phyloP scores from a whole-genome alignment of 768 basidiomycete genomes.

The Chalciporus piperatus region DNA sequence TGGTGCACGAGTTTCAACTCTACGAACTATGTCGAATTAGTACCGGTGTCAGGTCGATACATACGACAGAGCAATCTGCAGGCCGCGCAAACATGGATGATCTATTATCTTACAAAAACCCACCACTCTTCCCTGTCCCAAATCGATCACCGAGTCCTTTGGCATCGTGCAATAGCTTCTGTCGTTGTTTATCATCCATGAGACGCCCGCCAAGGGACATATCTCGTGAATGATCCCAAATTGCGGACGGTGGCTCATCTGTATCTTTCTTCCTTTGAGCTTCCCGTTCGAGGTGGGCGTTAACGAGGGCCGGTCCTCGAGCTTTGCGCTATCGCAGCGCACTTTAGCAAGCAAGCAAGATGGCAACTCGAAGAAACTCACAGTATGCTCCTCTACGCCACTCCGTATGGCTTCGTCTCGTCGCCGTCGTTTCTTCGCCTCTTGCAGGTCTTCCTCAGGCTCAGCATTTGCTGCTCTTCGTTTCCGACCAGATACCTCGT shows the following conservation, averaged over 20 bases:
- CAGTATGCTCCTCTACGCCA: slow-evolving; percentile 80
- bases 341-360: not conserved
- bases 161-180: slow-evolving; percentile 77
- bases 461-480: slow-evolving; percentile 60
- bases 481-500: slow-evolving; percentile 92
- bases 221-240: slow-evolving; percentile 92
- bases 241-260: slow-evolving; percentile 55
- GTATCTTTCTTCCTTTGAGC: slow-evolving; percentile 38
- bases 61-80: slow-evolving; percentile 11
- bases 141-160: slow-evolving; percentile 82
- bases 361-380: slow-evolving; percentile 32
- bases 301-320: slow-evolving; percentile 54
- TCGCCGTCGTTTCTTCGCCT: slow-evolving; percentile 53
- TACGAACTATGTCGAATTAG: too few relatives aligned
- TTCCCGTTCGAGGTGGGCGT: slow-evolving; percentile 44
- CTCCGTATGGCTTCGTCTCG: slow-evolving; percentile 66
- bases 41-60: not conserved
- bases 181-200: slow-evolving; percentile 85
- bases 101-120: slow-evolving; percentile 44
- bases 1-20: too few relatives aligned
- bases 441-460: slow-evolving; percentile 34
- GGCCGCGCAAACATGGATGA: not conserved
- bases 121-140: slow-evolving; percentile 66
- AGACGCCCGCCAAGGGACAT: slow-evolving; percentile 85
- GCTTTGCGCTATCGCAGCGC: slow-evolving; percentile 37